Evolutionary conservation across 163 green algal species (phyloP), one percentile per base, ranked within the genome.

Genomic region (Volvox carteri): DNA sequence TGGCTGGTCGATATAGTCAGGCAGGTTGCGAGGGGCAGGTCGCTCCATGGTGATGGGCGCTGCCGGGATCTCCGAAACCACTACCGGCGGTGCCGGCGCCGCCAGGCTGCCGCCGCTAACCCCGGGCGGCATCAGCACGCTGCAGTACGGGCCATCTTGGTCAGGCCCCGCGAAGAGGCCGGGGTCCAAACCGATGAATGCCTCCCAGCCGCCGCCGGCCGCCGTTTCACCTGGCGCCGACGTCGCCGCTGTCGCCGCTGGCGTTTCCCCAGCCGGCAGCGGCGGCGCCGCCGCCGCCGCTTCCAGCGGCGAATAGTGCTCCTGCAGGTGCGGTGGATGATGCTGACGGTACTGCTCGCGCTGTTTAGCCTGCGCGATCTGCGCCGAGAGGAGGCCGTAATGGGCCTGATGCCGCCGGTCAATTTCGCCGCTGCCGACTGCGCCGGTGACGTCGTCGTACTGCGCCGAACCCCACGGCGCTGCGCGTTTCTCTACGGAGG

Each of bases 101-200:
- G 65, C 65, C 81, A 87, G 81, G 16, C 81, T 73, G 44, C 81
- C 81, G 19, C 81, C 81, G 33, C 30, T 80, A 1, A 87, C 81
- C 6, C 81, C 81, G 3, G 65, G 46, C 30, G 81, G 81, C 81
- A 87, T 87, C 11, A 87, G 62, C 62, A 87, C 33, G 19, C 81
- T 87, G 81, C 58, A 50, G 21, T 30, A 21, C 46, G 81, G 81
- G 65, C 81, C 81, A 48, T 87, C 81, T 67, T 80, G 81, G 25
- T 79, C 48, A 2, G 46, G 46, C n/a, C 44, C 65, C 21, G 65
- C 58, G 65, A 87, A 87, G 33, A 48, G 46, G 0, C 30, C 30
- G 28, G 68, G 35, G 25, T 79, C 81, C 19, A 50, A 30, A 78
- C 70, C 52, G 30, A 54, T 41, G 39, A 58, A 56, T 28, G 37